Evolutionary conservation across 352 stramenopile genomes (phyloP), one percentile per base, ranked within the genome.

Genomic region (Phytophthora constricta): DNA sequence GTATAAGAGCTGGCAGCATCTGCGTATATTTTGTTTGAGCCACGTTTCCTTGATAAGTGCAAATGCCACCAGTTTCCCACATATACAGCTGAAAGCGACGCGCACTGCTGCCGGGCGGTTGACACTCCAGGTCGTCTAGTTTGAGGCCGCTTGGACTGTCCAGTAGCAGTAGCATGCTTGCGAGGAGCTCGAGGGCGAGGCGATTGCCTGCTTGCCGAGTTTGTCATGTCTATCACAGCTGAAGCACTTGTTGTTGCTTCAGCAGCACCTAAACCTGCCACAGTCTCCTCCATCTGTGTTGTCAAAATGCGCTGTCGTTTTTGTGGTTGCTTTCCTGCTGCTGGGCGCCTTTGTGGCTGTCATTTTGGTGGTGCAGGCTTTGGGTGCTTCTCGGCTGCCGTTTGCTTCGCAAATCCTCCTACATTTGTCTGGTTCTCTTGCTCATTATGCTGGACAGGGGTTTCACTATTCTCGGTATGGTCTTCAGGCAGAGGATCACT

Each of bases 1-100:
- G 65, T 65, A 14, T 52, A 70, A 7, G 63, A 34, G n/a, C 54
- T 70, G 13, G 49, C 63, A 17, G 58, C 49, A 19, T 55, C 27
- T 17, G 7, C 26, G 17, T 47, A 70, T 4, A 55, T 1, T 8
- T 34, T 27, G n/a, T 23, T 31, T 50, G 7, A 70, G n/a, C 27
- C 62, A 65, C 2, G 54, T 45, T 14, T 70, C 62, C 19, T 70
- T 64, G 7, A 10, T 19, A 14, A 46, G 62, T 2, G 62, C 49
- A 22, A 50, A 70, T 7, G 39, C 41, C 3, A 66, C 58, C 13
- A 59, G 14, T n/a, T 59, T 59, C 0, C 49, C 4, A 66, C 17
- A 5, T 55, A 66, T 8, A 60, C 5, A 16, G 37, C 37, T 19
- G 37, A 45, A 5, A 45, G 16, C 37, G 17, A 45, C 16, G 31